These are phyloP conservation scores for Yamadazyma endophytica DNA, from an alignment of 805 yeast genomes.

Conservation along the genomic window DNA sequence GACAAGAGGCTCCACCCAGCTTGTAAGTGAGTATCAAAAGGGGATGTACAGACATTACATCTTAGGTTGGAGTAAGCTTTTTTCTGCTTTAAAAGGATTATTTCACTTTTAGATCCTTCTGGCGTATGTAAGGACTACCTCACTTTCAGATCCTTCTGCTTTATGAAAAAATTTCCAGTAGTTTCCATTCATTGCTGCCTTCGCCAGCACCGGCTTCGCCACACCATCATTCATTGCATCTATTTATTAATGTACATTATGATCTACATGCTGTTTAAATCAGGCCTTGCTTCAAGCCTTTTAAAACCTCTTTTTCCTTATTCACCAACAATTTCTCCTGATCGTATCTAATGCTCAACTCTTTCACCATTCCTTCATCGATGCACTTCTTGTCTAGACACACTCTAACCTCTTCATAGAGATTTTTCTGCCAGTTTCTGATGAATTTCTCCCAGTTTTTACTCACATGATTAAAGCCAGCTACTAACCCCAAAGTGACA, in stretches of 20 bases:
- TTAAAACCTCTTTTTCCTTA: slow-evolving; percentile 11
- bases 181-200: background rate
- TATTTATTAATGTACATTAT: slow-evolving; percentile 1
- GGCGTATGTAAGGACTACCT: slow-evolving; percentile 15
- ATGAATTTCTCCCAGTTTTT: slow-evolving; percentile 30
- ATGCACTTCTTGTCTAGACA: slow-evolving; percentile 31
- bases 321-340: slow-evolving; percentile 14
- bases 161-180: slow-evolving; percentile 6
- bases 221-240: slow-evolving; percentile 1
- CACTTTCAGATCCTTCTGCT: slow-evolving; percentile 22
- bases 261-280: slow-evolving; percentile 3
- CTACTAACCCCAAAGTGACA: slow-evolving; percentile 32
- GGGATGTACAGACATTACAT: too few relatives aligned
- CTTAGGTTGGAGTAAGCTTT: too few relatives aligned
- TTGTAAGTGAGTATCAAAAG: too few relatives aligned
- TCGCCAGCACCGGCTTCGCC: too few relatives aligned
- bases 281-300: slow-evolving; percentile 12
- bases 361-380: slow-evolving; percentile 33
- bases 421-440: slow-evolving; percentile 20
- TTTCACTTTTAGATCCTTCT: slow-evolving; percentile 19
- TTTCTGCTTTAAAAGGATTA: too few relatives aligned
- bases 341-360: slow-evolving; percentile 22
- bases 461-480: slow-evolving; percentile 40
- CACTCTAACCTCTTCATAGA: slow-evolving; percentile 34
- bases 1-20: slow-evolving; percentile 19